phyloP scores from a whole-genome alignment of 345 rosid genomes.

The Euphorbia tirucalli region DNA sequence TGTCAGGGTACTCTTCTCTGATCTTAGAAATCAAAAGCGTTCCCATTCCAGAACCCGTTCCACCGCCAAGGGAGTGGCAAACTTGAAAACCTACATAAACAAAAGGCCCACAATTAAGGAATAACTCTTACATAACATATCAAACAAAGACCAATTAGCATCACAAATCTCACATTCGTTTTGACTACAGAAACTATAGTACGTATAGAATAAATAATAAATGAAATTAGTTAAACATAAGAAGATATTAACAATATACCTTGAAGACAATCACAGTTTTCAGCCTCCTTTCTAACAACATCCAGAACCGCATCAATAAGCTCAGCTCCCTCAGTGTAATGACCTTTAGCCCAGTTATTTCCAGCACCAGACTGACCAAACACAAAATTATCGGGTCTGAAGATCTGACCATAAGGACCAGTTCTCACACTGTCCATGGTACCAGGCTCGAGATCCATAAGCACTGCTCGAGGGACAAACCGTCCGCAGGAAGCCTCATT shows the following conservation, averaged over 20 bases:
- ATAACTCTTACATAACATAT: neutral
- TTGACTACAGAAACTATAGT: neutral
- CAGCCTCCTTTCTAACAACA: slow-evolving; percentile 32
- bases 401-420: slow-evolving; percentile 29
- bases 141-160: neutral
- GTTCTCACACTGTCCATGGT: slow-evolving; percentile 34
- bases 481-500: slow-evolving; percentile 29
- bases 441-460: slow-evolving; percentile 33
- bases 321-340: slow-evolving; percentile 31
- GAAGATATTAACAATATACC: slow-evolving; percentile 1
- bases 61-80: slow-evolving; percentile 30
- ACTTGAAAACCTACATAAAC: slow-evolving; percentile 24
- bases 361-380: slow-evolving; percentile 34
- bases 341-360: slow-evolving; percentile 32
- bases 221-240: neutral
- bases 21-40: slow-evolving; percentile 29
- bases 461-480: slow-evolving; percentile 29
- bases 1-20: slow-evolving; percentile 32
- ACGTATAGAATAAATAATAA: neutral
- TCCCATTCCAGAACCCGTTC: slow-evolving; percentile 34
- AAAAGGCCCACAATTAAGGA: neutral
- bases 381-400: slow-evolving; percentile 32
- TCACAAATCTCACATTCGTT: neutral
- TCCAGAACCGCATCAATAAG: slow-evolving; percentile 27
- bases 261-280: slow-evolving; percentile 32